Base-by-base conservation (phyloP, 2,329 filamentous ascomycete genomes). In the Aspergillus fructus region DNA sequence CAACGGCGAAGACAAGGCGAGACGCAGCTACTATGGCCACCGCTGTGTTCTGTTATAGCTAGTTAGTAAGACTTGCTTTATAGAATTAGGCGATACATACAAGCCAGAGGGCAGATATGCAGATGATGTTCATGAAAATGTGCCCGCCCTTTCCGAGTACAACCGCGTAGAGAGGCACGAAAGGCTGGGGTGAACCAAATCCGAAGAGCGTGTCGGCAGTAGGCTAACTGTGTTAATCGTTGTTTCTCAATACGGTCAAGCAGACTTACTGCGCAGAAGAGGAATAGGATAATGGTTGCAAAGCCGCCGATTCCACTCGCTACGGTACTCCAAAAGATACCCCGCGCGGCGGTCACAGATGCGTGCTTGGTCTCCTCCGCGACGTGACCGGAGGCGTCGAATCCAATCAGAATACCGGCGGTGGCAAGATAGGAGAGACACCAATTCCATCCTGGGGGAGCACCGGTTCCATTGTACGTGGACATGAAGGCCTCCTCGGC, bases 1-100 rank as follows among this genome's bases (percentile, higher is more conserved):
- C 84, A 4, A 87, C 83, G 42, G 84, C 84, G 67, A 85, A 86
- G 62, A 87, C 83, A 2, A 86, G 76, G n/a, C 84, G 79, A 4
- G 83, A 86, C 13, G 82, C 81, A 7, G 83, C 84, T 12, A 85
- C 78, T 45, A 85, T 80, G 19, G 83, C 82, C 55, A 86, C 83
- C 0, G 83, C 83, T 1, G 83, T 85, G 67, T 86, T 86, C 81
- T 74, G 21, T 37, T 63, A 59, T 19, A 51, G 41, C 47, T 60
- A 5, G 56, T 19, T 11, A 13, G 5, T 23, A n/a, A 23, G 17
- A 23, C 8, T n/a, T 49, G 27, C 17, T 17, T 13, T 4, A n/a
- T 21, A 12, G 13, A 19, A 17, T 8, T 23, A 8, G 13, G 6
- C 13, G 7, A 23, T 4, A 19, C 78, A 62, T 73, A 81, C 79